These are phyloP conservation scores for Azolla pinnata DNA, from an alignment of 75 land plant genomes.

Conservation along the genomic window DNA sequence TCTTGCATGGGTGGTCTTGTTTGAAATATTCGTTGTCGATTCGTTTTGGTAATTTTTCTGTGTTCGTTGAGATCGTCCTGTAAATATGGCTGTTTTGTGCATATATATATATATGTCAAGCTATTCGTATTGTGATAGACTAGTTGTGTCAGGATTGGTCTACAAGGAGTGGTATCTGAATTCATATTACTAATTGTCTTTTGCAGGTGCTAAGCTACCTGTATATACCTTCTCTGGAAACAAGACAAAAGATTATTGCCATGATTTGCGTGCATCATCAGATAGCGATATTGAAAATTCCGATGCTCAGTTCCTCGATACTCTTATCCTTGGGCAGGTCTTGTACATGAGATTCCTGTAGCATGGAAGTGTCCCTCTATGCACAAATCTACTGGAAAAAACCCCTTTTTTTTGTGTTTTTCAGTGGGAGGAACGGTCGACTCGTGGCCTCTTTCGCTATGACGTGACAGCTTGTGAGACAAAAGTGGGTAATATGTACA, in stretches of 20 bases:
- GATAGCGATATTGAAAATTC: background rate
- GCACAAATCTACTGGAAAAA: background rate
- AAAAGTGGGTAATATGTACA: conserved; percentile 46
- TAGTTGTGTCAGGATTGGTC: background rate
- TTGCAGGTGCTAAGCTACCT: conserved; percentile 57
- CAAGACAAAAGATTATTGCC: background rate
- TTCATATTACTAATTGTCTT: conserved; percentile 3
- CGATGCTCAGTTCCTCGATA: conserved; percentile 33
- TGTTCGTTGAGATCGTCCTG: too few species aligned
- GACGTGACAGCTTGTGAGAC: conserved; percentile 94
- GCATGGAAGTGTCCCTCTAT: background rate
- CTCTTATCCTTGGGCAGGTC: conserved; percentile 65
- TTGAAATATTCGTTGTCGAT: too few species aligned
- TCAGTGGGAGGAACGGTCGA: conserved; percentile 88
- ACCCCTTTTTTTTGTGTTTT: conserved; percentile 2
- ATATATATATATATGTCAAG: too few species aligned
- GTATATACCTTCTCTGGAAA: conserved; percentile 36
- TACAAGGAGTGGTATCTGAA: too few species aligned
- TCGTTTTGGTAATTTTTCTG: too few species aligned
- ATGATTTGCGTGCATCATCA: too few species aligned
- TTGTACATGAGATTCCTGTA: background rate
- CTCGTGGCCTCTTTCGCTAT: conserved; percentile 81
- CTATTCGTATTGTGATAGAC: background rate
- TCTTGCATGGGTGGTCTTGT: too few species aligned
- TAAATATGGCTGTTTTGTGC: too few species aligned